Percentiles rank a stretch among this genome's conserved stretches.
phyloP scores from a whole-genome alignment of 1,284 basidiomycete genomes.

The Trichosporon coremiiforme region DNA sequence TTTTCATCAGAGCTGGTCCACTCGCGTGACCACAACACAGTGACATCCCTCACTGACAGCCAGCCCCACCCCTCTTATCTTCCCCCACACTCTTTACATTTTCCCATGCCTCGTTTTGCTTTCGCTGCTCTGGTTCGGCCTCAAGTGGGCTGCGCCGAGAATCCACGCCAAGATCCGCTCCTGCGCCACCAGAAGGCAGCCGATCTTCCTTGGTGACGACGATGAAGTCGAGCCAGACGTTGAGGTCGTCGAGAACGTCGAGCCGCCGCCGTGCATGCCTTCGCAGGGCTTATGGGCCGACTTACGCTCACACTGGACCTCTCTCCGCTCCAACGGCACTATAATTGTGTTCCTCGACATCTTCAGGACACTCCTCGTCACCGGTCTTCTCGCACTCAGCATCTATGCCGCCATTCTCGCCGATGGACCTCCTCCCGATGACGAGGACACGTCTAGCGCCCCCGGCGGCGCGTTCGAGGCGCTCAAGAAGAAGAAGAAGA shows the following conservation, averaged over 20 bases:
- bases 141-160: constrained; percentile 28
- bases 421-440: constrained; percentile 39
- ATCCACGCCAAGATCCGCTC: constrained; percentile 12
- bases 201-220: constrained; percentile 38
- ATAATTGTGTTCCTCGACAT: constrained; percentile 50
- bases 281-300: constrained; percentile 51
- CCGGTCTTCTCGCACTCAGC: constrained; percentile 48
- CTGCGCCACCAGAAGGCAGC: constrained; percentile 31
- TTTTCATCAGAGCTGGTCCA: neutral
- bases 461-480: constrained; percentile 18
- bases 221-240: constrained; percentile 25
- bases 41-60: neutral
- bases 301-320: constrained; percentile 46
- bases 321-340: constrained; percentile 46
- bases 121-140: constrained; percentile 42
- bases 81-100: constrained; percentile 49
- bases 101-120: constrained; percentile 47
- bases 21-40: neutral
- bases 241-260: constrained; percentile 31
- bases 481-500: constrained; percentile 43
- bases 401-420: constrained; percentile 53
- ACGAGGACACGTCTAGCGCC: neutral
- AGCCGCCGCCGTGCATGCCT: constrained; percentile 43
- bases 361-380: constrained; percentile 44
- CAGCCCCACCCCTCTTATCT: constrained; percentile 45